phyloP scores from a whole-genome alignment of 108 stramenopile species.

The Aurantiochytrium sp. region DNA sequence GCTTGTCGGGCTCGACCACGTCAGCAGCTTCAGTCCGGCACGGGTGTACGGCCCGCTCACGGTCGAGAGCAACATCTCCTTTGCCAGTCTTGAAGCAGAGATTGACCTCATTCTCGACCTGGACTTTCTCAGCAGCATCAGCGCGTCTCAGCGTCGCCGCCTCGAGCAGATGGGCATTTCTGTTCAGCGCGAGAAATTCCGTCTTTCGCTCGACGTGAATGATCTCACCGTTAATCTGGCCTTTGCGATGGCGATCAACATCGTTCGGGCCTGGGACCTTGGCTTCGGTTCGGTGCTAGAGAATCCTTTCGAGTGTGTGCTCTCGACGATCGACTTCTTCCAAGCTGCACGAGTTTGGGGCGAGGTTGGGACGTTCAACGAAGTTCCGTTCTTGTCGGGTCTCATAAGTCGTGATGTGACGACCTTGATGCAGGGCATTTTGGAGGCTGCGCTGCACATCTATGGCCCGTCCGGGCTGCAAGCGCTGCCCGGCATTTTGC shows the following conservation, averaged over 20 bases:
- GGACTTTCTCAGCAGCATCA: not conserved
- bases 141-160: not conserved
- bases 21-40: not conserved
- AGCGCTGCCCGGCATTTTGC: not conserved
- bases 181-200: not conserved
- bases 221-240: not conserved
- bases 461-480: not conserved
- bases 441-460: not conserved
- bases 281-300: constrained; percentile 5
- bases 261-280: not conserved
- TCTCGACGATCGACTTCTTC: not conserved
- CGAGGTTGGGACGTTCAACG: not conserved
- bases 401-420: not conserved
- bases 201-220: not conserved
- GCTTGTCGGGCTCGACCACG: not conserved
- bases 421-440: not conserved
- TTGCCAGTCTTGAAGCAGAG: not conserved
- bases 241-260: not conserved
- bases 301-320: not conserved
- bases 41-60: not conserved
- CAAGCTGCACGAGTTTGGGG: not conserved
- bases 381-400: not conserved
- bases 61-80: not conserved
- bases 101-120: not conserved
- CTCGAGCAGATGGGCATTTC: not conserved